A percentile compares a stretch with the other conserved stretches of the same genome.
Evolutionary conservation across 106 monocot genomes (phyloP).

Genomic region (Allium sativum): DNA sequence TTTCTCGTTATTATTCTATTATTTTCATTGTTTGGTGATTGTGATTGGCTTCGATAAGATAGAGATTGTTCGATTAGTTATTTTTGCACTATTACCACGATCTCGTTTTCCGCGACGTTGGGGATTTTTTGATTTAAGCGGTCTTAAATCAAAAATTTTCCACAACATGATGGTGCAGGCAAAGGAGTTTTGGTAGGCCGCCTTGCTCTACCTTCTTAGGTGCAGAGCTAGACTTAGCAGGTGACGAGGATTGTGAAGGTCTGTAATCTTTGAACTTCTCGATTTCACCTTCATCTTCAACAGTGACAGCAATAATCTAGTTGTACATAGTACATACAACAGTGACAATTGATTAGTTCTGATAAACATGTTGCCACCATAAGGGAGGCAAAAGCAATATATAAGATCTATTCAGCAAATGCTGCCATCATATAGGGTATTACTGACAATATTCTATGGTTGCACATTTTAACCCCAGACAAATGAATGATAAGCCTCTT

Average conservation of each 20-base stretch:
- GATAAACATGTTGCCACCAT: neutral
- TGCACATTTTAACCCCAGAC: too few relatives aligned
- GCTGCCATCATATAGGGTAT: neutral
- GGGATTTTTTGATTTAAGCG: too few relatives aligned
- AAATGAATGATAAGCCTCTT: too few relatives aligned
- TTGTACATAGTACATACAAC: slow-evolving; percentile 1
- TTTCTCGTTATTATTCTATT: too few relatives aligned
- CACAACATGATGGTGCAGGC: slow-evolving; percentile 21
- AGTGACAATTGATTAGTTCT: neutral
- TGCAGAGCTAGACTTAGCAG: slow-evolving; percentile 19
- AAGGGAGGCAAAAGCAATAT: neutral
- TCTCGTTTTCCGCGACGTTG: too few relatives aligned
- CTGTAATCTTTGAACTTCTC: slow-evolving; percentile 79
- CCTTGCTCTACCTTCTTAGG: slow-evolving; percentile 26
- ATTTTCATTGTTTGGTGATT: too few relatives aligned
- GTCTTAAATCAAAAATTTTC: too few relatives aligned
- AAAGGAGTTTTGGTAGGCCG: slow-evolving; percentile 32
- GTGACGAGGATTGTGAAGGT: slow-evolving; percentile 34
- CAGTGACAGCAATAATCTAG: slow-evolving; percentile 81
- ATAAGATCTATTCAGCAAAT: neutral
- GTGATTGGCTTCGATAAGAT: too few relatives aligned
- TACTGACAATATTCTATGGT: neutral
- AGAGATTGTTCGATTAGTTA: too few relatives aligned
- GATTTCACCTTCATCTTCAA: slow-evolving; percentile 83
- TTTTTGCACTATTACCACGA: too few relatives aligned